A percentile compares a stretch with the other conserved stretches of the same genome.
phyloP scores from a whole-genome alignment of 2,329 filamentous ascomycete genomes.

The Curvularia eragrostidis region DNA sequence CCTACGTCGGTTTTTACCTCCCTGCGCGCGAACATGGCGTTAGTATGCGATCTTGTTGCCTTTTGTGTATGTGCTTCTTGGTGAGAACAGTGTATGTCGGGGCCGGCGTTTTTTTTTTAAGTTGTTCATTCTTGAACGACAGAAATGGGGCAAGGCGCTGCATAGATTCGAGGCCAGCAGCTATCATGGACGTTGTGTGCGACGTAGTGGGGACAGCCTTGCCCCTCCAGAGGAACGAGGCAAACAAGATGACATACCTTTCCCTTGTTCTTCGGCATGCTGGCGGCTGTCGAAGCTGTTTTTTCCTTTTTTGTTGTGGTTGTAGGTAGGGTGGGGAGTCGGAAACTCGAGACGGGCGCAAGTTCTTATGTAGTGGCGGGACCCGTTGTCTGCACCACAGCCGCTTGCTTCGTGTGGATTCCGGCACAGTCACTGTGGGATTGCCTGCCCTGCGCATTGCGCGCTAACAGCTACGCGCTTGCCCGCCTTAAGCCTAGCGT shows the following conservation, averaged over 20 bases:
- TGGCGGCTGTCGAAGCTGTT: conserved; percentile 45
- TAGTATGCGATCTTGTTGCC: conserved; percentile 18
- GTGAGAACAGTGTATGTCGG: background rate
- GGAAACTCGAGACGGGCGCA: conserved; percentile 10
- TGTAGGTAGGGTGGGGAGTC: conserved; percentile 9
- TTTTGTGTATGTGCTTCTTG: background rate
- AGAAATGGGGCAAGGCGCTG: background rate
- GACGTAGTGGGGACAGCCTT: conserved; percentile 24
- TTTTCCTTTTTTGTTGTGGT: conserved; percentile 10
- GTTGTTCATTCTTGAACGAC: background rate
- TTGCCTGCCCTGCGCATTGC: conserved; percentile 18
- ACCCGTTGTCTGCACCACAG: conserved; percentile 19
- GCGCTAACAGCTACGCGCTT: conserved; percentile 14
- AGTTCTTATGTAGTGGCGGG: conserved; percentile 24
- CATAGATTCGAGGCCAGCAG: conserved; percentile 21
- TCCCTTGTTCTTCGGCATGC: conserved; percentile 99
- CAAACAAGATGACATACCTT: conserved; percentile 68
- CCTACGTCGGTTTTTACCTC: conserved; percentile 97
- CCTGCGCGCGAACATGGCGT: conserved; percentile 59
- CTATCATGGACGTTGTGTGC: conserved; percentile 16
- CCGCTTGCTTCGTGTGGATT: conserved; percentile 16
- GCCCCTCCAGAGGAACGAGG: conserved; percentile 14
- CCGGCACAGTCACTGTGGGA: conserved; percentile 24
- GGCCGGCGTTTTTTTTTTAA: too few relatives aligned
- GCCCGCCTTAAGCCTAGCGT: conserved; percentile 10